Evolutionary conservation across 129 eudicot species (phyloP).

Genomic region (Logfia minima): DNA sequence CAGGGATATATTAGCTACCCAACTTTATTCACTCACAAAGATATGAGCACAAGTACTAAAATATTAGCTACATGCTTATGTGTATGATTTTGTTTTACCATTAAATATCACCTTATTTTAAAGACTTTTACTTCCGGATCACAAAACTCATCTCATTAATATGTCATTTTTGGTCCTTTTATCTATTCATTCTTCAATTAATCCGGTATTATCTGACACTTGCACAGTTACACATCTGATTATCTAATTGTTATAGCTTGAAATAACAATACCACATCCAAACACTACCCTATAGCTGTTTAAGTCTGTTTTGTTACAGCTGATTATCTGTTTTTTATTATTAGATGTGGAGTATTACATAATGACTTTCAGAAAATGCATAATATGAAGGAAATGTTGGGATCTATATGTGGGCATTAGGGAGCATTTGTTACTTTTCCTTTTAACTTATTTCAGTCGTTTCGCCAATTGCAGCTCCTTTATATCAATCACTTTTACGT

Average conservation of each 20-base stretch:
- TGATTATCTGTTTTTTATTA: background rate
- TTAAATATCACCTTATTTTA: too few relatives aligned
- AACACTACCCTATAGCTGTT: too few relatives aligned
- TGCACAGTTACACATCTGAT: background rate
- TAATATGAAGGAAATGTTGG: background rate
- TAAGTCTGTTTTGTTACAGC: background rate
- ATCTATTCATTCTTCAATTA: too few relatives aligned
- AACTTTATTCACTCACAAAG: too few relatives aligned
- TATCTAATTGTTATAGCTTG: background rate
- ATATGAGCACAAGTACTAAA: too few relatives aligned
- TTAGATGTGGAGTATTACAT: background rate
- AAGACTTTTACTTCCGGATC: too few relatives aligned
- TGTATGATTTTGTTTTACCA: too few relatives aligned
- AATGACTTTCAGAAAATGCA: background rate
- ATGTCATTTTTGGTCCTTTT: too few relatives aligned
- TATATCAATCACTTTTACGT: slow-evolving; percentile 34
- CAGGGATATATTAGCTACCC: too few relatives aligned
- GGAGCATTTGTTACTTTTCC: background rate
- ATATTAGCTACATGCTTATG: too few relatives aligned
- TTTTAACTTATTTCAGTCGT: background rate
- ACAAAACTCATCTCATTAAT: too few relatives aligned
- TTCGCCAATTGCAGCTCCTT: slow-evolving; percentile 26
- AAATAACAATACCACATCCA: background rate
- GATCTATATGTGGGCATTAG: background rate
- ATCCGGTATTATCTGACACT: background rate